A percentile compares a stretch with the other conserved stretches of the same genome.
Evolutionary conservation across 148 eudicot species (phyloP).

Genomic region (Fagopyrum esculentum): DNA sequence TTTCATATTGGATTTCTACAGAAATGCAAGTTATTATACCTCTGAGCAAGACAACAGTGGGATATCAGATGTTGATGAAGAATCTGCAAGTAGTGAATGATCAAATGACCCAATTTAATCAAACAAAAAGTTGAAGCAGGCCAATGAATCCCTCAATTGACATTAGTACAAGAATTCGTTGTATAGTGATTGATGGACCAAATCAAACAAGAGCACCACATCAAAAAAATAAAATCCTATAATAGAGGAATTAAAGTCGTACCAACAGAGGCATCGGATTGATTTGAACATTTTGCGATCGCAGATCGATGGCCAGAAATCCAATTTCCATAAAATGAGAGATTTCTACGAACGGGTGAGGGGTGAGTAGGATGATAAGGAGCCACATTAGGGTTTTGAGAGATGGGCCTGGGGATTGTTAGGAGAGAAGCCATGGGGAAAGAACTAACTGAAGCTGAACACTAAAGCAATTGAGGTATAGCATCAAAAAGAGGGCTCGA

Average conservation of each 20-base stretch:
- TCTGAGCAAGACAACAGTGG: slow-evolving; percentile 62
- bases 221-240: not conserved
- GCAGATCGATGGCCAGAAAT: slow-evolving; percentile 6
- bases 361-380: slow-evolving; percentile 10
- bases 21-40: slow-evolving; percentile 22
- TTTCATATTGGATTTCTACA: not conserved
- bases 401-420: slow-evolving; percentile 18
- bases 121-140: not conserved
- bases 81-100: slow-evolving; percentile 27
- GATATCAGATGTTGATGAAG: slow-evolving; percentile 26
- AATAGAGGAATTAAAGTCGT: slow-evolving; percentile 5
- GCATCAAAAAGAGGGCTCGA: too few relatives aligned
- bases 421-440: slow-evolving; percentile 33
- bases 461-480: too few relatives aligned
- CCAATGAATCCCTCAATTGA: not conserved
- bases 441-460: too few relatives aligned
- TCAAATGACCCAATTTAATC: not conserved
- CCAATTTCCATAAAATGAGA: slow-evolving; percentile 19
- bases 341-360: not conserved
- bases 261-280: slow-evolving; percentile 24
- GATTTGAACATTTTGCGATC: slow-evolving; percentile 20
- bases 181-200: not conserved
- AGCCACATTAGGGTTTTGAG: slow-evolving; percentile 7
- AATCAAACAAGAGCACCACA: not conserved
- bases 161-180: not conserved